phyloP scores from a whole-genome alignment of 108 stramenopile species.

The Epithemia pelagica region DNA sequence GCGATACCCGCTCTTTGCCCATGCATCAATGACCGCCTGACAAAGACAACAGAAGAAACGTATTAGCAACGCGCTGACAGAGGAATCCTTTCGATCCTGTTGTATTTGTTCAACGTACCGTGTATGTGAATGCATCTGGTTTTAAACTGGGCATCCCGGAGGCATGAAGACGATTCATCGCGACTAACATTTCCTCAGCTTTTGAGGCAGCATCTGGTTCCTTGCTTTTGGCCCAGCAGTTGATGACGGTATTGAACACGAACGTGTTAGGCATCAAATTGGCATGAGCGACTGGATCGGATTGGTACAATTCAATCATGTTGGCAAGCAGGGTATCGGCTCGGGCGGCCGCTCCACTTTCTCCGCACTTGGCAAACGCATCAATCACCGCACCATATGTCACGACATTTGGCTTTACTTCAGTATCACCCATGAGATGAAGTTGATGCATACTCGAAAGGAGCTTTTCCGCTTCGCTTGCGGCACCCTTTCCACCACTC shows the following conservation, averaged over 20 bases:
- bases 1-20: constrained; percentile 55
- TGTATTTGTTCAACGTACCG: constrained; percentile 69
- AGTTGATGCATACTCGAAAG: constrained; percentile 70
- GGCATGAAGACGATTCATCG: constrained; percentile 68
- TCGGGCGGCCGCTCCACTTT: constrained; percentile 65
- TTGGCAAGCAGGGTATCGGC: constrained; percentile 69
- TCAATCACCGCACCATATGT: constrained; percentile 86
- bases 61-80: background rate
- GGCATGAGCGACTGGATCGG: constrained; percentile 57
- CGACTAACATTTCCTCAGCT: constrained; percentile 81
- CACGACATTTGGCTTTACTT: constrained; percentile 76
- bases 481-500: constrained; percentile 70
- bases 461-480: constrained; percentile 65
- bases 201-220: constrained; percentile 69
- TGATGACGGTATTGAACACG: constrained; percentile 79
- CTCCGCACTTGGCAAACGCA: constrained; percentile 73
- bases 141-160: constrained; percentile 71
- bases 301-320: constrained; percentile 74
- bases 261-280: constrained; percentile 75
- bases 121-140: constrained; percentile 84
- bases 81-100: no score
- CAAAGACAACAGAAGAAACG: no score
- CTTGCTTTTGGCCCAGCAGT: constrained; percentile 53
- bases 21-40: constrained; percentile 30
- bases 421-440: constrained; percentile 55